Percentiles rank a stretch among this genome's conserved stretches.
Conservation (phyloP, 176 grass and related monocot species). For the Triticum urartu region DNA sequence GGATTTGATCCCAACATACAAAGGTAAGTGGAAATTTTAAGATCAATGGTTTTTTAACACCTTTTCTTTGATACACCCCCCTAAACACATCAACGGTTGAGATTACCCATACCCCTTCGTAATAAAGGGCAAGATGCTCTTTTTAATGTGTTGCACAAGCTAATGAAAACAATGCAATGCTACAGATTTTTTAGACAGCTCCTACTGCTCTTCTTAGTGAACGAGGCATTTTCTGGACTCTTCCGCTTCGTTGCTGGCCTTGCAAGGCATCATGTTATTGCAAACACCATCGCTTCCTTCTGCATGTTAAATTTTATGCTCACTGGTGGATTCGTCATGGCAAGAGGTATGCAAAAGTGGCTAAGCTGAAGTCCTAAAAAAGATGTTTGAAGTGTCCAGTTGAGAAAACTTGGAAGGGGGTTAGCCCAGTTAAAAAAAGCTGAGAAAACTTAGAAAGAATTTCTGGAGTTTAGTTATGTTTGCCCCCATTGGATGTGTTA, state of each 20-base stretch:
- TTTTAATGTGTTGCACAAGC: background rate
- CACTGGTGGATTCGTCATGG: constrained; percentile 63
- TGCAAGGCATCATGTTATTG: constrained; percentile 62
- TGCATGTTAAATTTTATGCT: constrained; percentile 51
- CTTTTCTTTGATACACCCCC: too few species aligned
- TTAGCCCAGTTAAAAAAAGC: too few species aligned
- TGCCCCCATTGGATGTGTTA: background rate
- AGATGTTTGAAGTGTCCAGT: background rate
- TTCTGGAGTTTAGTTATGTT: background rate
- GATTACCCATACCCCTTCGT: too few species aligned
- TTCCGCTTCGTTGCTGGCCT: constrained; percentile 60
- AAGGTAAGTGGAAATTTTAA: constrained; percentile 42
- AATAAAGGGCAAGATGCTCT: too few species aligned
- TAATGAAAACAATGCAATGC: background rate
- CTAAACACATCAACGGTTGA: too few species aligned
- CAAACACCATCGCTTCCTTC: constrained; percentile 61
- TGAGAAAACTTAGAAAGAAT: background rate
- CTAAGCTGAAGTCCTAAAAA: background rate
- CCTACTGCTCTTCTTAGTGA: constrained; percentile 51
- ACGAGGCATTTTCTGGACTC: constrained; percentile 52
- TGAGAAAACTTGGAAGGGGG: background rate
- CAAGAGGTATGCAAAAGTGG: constrained; percentile 50
- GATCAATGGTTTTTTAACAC: background rate
- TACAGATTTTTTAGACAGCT: constrained; percentile 68
- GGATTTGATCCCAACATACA: constrained; percentile 68